A percentile compares a stretch with the other conserved stretches of the same genome.
Conservation (phyloP, 2,329 filamentous ascomycete genomes). For the Zopfia rhizophila region DNA sequence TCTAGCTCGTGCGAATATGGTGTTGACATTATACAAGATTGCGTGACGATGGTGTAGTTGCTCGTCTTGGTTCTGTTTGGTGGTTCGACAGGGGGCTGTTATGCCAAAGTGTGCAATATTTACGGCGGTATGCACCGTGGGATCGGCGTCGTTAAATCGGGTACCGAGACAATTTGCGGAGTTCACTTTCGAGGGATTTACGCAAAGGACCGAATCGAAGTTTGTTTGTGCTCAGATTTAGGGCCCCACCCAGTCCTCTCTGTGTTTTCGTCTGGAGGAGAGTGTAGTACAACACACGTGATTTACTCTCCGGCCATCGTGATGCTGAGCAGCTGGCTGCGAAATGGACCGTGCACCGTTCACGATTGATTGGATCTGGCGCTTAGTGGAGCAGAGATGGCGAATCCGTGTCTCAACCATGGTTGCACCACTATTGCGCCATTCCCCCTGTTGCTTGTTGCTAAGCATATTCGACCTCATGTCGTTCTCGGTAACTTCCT, state of each 20-base stretch:
- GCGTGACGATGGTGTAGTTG: background rate
- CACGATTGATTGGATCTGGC: slow-evolving; percentile 39
- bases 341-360: slow-evolving; percentile 33
- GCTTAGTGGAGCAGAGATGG: too few relatives aligned
- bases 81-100: too few relatives aligned
- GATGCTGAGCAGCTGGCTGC: slow-evolving; percentile 7
- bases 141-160: background rate
- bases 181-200: too few relatives aligned
- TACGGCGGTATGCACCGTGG: too few relatives aligned
- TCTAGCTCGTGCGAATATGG: slow-evolving; percentile 40
- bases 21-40: slow-evolving; percentile 15
- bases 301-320: background rate
- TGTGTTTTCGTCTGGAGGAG: too few relatives aligned
- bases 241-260: too few relatives aligned
- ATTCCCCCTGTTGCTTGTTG: slow-evolving; percentile 21
- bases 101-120: too few relatives aligned
- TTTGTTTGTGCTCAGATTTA: too few relatives aligned
- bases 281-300: slow-evolving; percentile 6
- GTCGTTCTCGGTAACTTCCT: slow-evolving; percentile 31
- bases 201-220: background rate
- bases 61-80: background rate
- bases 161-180: too few relatives aligned
- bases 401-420: too few relatives aligned
- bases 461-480: slow-evolving; percentile 18
- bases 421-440: slow-evolving; percentile 34